Percentiles rank a stretch among this genome's conserved stretches.
Conservation (phyloP, 306 rosid species). For the Quercus gilva region DNA sequence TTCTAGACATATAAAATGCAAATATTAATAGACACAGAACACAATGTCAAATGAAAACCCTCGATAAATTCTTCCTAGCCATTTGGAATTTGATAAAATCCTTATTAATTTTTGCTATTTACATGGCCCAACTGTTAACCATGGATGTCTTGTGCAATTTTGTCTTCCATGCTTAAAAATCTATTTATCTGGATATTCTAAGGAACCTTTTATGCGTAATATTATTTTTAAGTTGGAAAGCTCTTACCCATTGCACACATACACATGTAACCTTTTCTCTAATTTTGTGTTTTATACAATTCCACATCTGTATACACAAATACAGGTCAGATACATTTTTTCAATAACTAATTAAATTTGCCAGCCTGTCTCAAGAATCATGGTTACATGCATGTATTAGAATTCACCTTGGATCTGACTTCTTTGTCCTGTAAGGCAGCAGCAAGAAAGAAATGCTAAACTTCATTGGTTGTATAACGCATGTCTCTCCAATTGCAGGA, state of each 20-base stretch:
- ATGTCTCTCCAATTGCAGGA: slow-evolving; percentile 50
- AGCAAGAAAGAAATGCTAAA: background rate
- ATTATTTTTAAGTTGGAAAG: too few relatives aligned
- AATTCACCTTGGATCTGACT: slow-evolving; percentile 4
- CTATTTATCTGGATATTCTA: too few relatives aligned
- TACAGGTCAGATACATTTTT: background rate
- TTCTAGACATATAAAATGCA: background rate
- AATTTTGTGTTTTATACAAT: background rate
- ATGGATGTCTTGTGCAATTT: too few relatives aligned
- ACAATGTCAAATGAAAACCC: too few relatives aligned
- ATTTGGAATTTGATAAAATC: too few relatives aligned
- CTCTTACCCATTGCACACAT: too few relatives aligned
- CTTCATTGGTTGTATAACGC: background rate
- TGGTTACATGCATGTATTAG: slow-evolving; percentile 4
- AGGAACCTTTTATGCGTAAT: too few relatives aligned
- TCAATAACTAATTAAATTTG: background rate
- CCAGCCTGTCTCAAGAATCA: background rate
- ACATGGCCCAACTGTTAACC: too few relatives aligned
- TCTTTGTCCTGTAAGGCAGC: slow-evolving; percentile 16
- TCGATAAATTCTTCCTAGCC: too few relatives aligned
- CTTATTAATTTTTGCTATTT: too few relatives aligned
- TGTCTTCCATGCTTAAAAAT: too few relatives aligned
- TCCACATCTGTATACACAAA: background rate
- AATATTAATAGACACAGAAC: background rate
- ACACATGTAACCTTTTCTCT: background rate